Base-by-base conservation (phyloP, 1,284 basidiomycete species). In the Cryptococcus sp. region DNA sequence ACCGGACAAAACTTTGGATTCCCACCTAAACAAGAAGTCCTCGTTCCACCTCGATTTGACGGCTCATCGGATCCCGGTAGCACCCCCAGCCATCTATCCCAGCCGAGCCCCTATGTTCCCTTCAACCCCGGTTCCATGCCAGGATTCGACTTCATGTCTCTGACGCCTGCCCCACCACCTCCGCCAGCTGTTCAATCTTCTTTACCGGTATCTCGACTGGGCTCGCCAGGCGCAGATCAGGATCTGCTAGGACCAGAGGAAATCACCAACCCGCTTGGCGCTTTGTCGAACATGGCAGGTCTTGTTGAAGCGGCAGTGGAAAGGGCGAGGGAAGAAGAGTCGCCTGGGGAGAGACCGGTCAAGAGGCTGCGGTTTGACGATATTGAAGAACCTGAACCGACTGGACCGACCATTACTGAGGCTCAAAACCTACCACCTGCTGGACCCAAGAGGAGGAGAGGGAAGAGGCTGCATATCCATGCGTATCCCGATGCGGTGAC, bases 231-330 rank as follows among this genome's bases (percentile, higher is more conserved):
- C 1, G 60, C 61, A 3, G 65, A 69, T 12, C 41, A 47, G 28
- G 66, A 72, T 48, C 60, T 70, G 1, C 53, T 71, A 4, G 66
- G 52, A 5, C 53, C 67, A 1, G 65, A 66, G 21, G 62, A 64
- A 41, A 74, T 74, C 40, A 65, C 66, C 58, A 68, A 66, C 31
- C 72, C 72, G 0, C 53, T 74, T 0, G 68, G 66, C 0, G 58
- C 63, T 9, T 69, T 73, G 67, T 65, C 65, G 14, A 70, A 64
- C 40, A 72, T 74, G 71, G 72, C 72, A 1, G 71, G 68, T 4
- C 46, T 74, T 43, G 72, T 71, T 0, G 71, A 74, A 50, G 72
- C 72, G 2, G 72, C 72, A 1, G 71, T 73, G 1, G 67, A 71
- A 47, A 53, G 71, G 31, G 70, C 72, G 1, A 58, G 67, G 34